Base-by-base conservation (phyloP, 495 filamentous ascomycete species). In the Tuber brumale region DNA sequence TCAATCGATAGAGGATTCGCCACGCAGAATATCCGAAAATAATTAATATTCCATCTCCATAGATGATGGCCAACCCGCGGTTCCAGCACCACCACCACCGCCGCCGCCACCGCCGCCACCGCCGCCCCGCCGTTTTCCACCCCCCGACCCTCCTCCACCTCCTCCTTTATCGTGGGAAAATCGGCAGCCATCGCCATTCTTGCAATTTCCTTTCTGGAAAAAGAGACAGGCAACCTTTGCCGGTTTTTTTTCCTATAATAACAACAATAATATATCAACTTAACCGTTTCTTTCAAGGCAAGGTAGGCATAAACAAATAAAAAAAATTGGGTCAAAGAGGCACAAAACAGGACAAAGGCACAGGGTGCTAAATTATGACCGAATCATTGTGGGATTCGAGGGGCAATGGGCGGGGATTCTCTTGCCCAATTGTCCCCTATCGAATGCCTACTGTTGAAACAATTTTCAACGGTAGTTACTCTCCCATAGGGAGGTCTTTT, bases 141-240 rank as follows among this genome's bases (percentile, higher is more conserved):
- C 76, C 1, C 70, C 42, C 1, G 66, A 69, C 14, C 76, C 69
- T 3, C 75, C 75, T 21, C 70, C 51, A 51, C 66, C 45, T 39
- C 66, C 45, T 39, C 71, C 31, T 42, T 81, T 81, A 27, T 82
- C 81, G 70, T 82, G 81, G 37, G 81, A 79, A 45, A 82, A 82
- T 18, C 81, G 74, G 73, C 81, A 82, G 48, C 74, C 75, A 73
- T 82, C 81, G 61, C 81, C 81, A 45, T 82, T 82, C 70, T 82
- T 82, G 73, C 81, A 82, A 46, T 82, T 82, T n/a, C 81, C 81
- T 44, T 82, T 82, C 42, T 80, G 77, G 72, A 69, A 82, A 69
- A 82, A 82, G 57, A 80, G 73, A 57, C 81, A 82, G 37, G 81
- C 70, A 70, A 80, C 78, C 44, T 74, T 82, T 69, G 81, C 75